These are phyloP conservation scores for Cairneyella variabilis DNA, from an alignment of 495 filamentous ascomycete genomes.

Conservation along the genomic window DNA sequence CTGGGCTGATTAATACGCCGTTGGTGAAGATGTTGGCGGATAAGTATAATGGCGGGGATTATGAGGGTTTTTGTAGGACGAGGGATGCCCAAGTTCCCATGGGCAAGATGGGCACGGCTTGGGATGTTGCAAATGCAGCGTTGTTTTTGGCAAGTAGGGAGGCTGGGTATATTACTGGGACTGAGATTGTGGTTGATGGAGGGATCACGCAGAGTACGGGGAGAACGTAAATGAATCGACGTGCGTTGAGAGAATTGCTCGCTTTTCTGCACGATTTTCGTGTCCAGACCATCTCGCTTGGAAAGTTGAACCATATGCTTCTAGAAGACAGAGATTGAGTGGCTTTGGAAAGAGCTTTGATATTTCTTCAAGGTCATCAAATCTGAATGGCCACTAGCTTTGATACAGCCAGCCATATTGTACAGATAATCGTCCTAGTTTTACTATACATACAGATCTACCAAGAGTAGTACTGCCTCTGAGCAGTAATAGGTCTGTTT, in stretches of 20 bases:
- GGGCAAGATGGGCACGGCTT: constrained; percentile 30
- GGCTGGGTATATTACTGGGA: constrained; percentile 48
- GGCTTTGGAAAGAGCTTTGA: no score
- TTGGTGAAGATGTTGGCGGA: constrained; percentile 39
- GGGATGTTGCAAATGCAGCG: constrained; percentile 50
- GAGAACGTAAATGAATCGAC: not conserved
- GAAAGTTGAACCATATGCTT: not conserved
- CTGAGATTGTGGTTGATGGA: constrained; percentile 53
- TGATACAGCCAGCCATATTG: constrained; percentile 6
- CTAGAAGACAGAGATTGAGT: no score
- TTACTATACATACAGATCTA: constrained; percentile 36
- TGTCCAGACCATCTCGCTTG: not conserved
- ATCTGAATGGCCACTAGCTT: no score
- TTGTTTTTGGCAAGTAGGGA: constrained; percentile 49
- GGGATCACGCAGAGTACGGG: constrained; percentile 31
- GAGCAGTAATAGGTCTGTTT: constrained; percentile 68
- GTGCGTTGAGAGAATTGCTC: not conserved
- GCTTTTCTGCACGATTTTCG: not conserved
- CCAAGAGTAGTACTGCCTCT: constrained; percentile 88
- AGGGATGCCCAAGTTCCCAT: constrained; percentile 30
- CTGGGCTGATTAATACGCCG: constrained; percentile 44
- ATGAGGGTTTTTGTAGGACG: constrained; percentile 29
- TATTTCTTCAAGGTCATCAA: no score
- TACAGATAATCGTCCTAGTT: constrained; percentile 6
- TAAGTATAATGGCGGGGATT: constrained; percentile 38